These are phyloP conservation scores for Scheffersomyces stipitis DNA, from an alignment of 805 yeast genomes.

Conservation along the genomic window DNA sequence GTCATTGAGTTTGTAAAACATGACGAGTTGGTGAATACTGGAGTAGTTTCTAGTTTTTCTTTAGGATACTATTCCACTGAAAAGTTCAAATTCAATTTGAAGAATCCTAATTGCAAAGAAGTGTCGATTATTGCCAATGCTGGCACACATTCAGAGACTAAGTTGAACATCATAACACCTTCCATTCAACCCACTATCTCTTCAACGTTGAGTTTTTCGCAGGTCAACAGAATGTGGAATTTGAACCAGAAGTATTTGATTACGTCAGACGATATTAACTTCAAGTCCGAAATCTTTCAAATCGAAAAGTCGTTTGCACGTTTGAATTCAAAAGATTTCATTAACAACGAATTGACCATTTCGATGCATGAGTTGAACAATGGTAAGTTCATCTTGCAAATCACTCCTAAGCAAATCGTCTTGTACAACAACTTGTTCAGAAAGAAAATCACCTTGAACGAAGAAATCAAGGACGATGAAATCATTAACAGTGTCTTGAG, in stretches of 20 bases:
- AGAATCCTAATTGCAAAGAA: conserved; percentile 68
- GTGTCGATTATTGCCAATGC: conserved; percentile 67
- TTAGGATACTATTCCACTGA: conserved; percentile 61
- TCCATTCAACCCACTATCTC: conserved; percentile 66
- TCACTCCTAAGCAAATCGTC: conserved; percentile 63
- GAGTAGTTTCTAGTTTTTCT: conserved; percentile 71
- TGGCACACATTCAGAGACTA: conserved; percentile 58
- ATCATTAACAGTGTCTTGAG: conserved; percentile 61
- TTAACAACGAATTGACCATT: conserved; percentile 61
- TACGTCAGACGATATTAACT: conserved; percentile 66
- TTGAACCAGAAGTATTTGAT: conserved; percentile 60
- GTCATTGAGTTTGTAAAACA: conserved; percentile 39
- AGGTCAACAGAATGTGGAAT: conserved; percentile 76
- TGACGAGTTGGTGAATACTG: conserved; percentile 62
- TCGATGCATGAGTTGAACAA: conserved; percentile 60
- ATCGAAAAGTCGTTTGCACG: conserved; percentile 62
- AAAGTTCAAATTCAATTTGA: conserved; percentile 55
- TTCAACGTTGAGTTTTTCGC: conserved; percentile 69
- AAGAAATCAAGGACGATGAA: conserved; percentile 48
- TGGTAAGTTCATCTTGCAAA: conserved; percentile 67
- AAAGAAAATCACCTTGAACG: conserved; percentile 48
- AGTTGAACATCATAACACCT: conserved; percentile 63
- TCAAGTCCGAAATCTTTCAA: conserved; percentile 67
- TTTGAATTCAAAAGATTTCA: conserved; percentile 60
- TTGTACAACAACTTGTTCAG: conserved; percentile 62